Evolutionary conservation across 2,329 filamentous ascomycete species (phyloP), one percentile per base, ranked within the genome.

Genomic region (Nemania sp.): DNA sequence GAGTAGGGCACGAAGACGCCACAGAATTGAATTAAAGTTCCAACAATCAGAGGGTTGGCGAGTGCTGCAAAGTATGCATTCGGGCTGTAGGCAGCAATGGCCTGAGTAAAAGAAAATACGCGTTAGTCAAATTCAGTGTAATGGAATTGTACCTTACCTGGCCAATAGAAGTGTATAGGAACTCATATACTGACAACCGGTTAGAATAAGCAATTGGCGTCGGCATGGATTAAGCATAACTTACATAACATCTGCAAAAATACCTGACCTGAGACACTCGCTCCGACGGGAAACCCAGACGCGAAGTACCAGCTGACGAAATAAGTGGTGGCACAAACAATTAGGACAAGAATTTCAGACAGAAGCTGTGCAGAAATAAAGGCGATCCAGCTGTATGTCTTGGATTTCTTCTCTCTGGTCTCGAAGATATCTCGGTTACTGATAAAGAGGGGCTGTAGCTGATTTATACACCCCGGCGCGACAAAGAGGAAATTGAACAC

Each of bases 11-110:
- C 89, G 10, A 92, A 85, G 5, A 92, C 88, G 65, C 90, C 90
- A 76, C 90, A 92, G 82, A 93, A 93, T 8, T 86, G 86, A 24
- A 91, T 84, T 43, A 92, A 85, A 73, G 92, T 92, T 27, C 90
- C 85, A 80, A 92, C 91, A 79, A 92, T 91, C 3, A 91, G 77
- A 0, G 91, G 90, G 0, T 92, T 89, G 0, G 92, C 81, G 0
- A 92, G 79, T 3, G 87, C 89, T 0, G 90, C 90, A 20, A 92
- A 83, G 3, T 91, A 80, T 67, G 89, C 88, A 75, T 92, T 92
- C 1, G 90, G 89, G 1, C 87, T 81, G 68, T 91, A 87, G 0
- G 90, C 82, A 0, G 90, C 90, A 64, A 93, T 91, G 45, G 60
- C 54, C 53, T 62, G 32, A 3, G 7, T 29, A 41, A 26, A 26